Evolutionary conservation across 371 early-diverging fungal genomes (phyloP).

Genomic region (Mortierella sp.): DNA sequence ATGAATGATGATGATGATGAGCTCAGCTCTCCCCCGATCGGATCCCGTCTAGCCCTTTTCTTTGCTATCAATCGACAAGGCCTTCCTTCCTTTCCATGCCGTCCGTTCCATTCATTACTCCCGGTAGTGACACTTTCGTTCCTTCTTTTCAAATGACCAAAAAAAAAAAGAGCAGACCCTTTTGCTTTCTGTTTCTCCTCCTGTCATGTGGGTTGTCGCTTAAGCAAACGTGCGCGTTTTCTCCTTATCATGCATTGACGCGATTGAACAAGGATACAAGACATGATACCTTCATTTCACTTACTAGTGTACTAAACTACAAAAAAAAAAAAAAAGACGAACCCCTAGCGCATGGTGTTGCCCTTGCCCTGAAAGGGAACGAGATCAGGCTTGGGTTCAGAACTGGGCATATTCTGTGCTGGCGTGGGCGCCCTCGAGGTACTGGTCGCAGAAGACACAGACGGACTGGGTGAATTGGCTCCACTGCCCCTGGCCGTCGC

Average conservation of each 20-base stretch:
- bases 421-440: constrained; percentile 42
- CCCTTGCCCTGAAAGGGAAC: constrained; percentile 50
- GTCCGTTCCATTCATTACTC: too few relatives aligned
- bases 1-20: not conserved
- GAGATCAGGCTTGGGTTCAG: constrained; percentile 36
- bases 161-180: not conserved
- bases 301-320: not conserved
- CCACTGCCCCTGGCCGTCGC: constrained; percentile 44
- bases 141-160: not conserved
- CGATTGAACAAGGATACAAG: not conserved
- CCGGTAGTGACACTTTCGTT: too few relatives aligned
- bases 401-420: constrained; percentile 17
- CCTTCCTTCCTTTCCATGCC: too few relatives aligned
- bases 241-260: not conserved
- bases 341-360: constrained; percentile 39
- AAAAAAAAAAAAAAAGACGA: not conserved
- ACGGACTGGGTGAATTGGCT: constrained; percentile 47
- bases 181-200: not conserved
- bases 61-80: too few relatives aligned
- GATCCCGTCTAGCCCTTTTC: not conserved
- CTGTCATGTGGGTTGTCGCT: not conserved
- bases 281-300: not conserved
- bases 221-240: not conserved
- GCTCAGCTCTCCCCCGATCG: not conserved
- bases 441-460: constrained; percentile 26